Evolutionary conservation across 768 basidiomycete species (phyloP).

Genomic region (Strobilomyces confusus): DNA sequence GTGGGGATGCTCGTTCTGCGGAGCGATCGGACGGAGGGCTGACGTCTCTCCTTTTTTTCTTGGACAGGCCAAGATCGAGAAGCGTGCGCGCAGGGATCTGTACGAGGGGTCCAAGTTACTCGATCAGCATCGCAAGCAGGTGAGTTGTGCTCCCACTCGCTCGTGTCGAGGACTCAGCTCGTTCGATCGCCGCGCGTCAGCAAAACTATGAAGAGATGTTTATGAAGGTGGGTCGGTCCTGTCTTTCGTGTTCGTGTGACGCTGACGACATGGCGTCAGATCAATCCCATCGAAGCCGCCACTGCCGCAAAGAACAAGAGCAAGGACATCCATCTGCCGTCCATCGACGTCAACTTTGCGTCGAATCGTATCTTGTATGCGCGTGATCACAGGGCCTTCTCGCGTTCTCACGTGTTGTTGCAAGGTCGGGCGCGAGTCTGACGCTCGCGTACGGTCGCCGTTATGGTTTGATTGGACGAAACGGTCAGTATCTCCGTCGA

Average conservation of each 20-base stretch:
- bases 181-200: slow-evolving; percentile 37
- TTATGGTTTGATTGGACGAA: slow-evolving; percentile 89
- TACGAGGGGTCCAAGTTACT: slow-evolving; percentile 97
- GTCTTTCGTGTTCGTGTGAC: neutral
- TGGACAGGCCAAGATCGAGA: slow-evolving; percentile 89
- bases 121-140: slow-evolving; percentile 89
- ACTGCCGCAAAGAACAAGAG: slow-evolving; percentile 85
- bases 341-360: slow-evolving; percentile 94
- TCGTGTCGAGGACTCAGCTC: neutral
- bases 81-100: slow-evolving; percentile 82
- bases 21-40: neutral
- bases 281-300: slow-evolving; percentile 88
- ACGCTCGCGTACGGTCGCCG: slow-evolving; percentile 87
- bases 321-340: slow-evolving; percentile 93
- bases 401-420: slow-evolving; percentile 2
- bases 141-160: slow-evolving; percentile 22
- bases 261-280: slow-evolving; percentile 37
- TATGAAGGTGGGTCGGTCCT: slow-evolving; percentile 70
- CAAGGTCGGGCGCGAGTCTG: slow-evolving; percentile 77
- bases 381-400: neutral
- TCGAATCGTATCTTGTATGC: slow-evolving; percentile 88
- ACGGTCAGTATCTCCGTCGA: slow-evolving; percentile 41
- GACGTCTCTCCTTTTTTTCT: neutral
- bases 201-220: slow-evolving; percentile 99
- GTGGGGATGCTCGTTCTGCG: slow-evolving; percentile 23